Evolutionary conservation across 441 rosid genomes (phyloP).

Genomic region (Kokia cookei): DNA sequence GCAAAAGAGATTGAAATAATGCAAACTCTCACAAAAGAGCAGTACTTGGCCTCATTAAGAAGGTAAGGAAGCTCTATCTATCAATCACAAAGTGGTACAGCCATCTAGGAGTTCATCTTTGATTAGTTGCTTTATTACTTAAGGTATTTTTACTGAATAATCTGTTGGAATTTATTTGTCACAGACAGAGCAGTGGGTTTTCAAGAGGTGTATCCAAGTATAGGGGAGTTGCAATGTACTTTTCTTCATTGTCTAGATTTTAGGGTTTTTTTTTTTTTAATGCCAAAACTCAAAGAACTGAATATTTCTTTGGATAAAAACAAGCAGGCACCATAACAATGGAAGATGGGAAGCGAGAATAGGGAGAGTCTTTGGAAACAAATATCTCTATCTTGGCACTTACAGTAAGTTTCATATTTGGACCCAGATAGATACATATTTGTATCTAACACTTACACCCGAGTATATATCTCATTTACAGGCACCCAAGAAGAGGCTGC

Average conservation of each 20-base stretch:
- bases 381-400: conserved; percentile 45
- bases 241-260: not conserved
- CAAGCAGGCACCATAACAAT: conserved; percentile 41
- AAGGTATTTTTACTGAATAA: conserved; percentile 1
- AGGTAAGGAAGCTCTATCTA: conserved; percentile 27
- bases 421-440: not conserved
- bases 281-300: not conserved
- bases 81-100: not conserved
- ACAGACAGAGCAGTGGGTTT: conserved; percentile 66
- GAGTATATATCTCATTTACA: not conserved
- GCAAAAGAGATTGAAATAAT: conserved; percentile 45
- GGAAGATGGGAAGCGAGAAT: conserved; percentile 55
- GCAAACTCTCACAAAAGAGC: conserved; percentile 47
- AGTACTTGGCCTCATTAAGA: conserved; percentile 50
- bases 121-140: not conserved
- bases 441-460: not conserved
- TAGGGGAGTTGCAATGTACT: conserved; percentile 66
- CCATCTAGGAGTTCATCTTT: too few species aligned
- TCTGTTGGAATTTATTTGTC: not conserved
- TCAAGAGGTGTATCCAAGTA: conserved; percentile 73
- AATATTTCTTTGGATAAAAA: not conserved
- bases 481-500: conserved; percentile 55
- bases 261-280: not conserved
- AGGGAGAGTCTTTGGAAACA: conserved; percentile 43
- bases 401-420: conserved; percentile 19